phyloP scores from a whole-genome alignment of 208 protist species.

The Leishmania tropica region DNA sequence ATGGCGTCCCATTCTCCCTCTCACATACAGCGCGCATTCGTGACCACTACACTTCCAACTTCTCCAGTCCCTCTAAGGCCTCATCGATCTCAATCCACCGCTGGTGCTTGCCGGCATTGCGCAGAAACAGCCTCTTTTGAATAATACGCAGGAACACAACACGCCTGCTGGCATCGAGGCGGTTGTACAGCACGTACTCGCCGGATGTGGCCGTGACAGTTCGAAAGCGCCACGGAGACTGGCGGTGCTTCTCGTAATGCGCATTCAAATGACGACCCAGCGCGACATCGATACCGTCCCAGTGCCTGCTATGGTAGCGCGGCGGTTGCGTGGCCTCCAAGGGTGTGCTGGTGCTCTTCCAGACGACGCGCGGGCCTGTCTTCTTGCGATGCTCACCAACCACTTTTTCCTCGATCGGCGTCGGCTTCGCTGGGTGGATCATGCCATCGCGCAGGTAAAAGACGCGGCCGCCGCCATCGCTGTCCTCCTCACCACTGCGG shows the following conservation, averaged over 20 bases:
- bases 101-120: slow-evolving; percentile 31
- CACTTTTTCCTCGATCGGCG: slow-evolving; percentile 3
- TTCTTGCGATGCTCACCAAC: slow-evolving; percentile 2
- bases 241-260: slow-evolving; percentile 44
- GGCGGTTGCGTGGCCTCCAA: slow-evolving; percentile 23
- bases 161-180: slow-evolving; percentile 31
- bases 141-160: slow-evolving; percentile 62
- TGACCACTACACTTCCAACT: not conserved
- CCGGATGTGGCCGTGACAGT: slow-evolving; percentile 45
- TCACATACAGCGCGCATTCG: not conserved
- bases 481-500: not conserved
- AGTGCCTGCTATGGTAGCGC: slow-evolving; percentile 47
- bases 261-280: slow-evolving; percentile 51
- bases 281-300: slow-evolving; percentile 67
- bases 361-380: slow-evolving; percentile 17
- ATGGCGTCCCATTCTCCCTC: not conserved
- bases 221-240: slow-evolving; percentile 58
- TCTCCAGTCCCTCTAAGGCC: slow-evolving; percentile 14
- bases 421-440: slow-evolving; percentile 3
- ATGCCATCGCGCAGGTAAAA: slow-evolving; percentile 27
- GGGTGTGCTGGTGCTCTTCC: slow-evolving; percentile 9
- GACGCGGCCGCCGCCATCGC: slow-evolving; percentile 9
- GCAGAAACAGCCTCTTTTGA: slow-evolving; percentile 57
- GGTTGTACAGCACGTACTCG: slow-evolving; percentile 81
- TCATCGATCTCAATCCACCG: slow-evolving; percentile 25